These are phyloP conservation scores for Pseudopithomyces maydicus DNA, from an alignment of 2,329 filamentous ascomycete genomes.

Conservation along the genomic window DNA sequence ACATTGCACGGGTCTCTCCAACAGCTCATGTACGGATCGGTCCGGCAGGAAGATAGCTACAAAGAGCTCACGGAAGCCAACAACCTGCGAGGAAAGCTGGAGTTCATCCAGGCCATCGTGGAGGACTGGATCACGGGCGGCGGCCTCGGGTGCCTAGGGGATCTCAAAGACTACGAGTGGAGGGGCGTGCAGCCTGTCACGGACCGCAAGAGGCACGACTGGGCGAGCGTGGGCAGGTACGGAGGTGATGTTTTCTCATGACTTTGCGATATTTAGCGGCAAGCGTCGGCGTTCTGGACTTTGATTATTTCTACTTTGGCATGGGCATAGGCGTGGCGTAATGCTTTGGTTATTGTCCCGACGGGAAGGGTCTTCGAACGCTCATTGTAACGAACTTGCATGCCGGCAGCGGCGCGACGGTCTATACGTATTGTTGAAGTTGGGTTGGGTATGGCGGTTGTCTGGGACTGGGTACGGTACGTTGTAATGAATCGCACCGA, in stretches of 20 bases:
- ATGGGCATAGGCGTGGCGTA: slow-evolving; percentile 40
- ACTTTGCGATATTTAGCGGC: slow-evolving; percentile 12
- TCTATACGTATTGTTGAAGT: not conserved
- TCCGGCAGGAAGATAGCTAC: slow-evolving; percentile 54
- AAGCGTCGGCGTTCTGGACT: slow-evolving; percentile 38
- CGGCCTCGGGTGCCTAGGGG: slow-evolving; percentile 63
- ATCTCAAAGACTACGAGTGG: slow-evolving; percentile 49
- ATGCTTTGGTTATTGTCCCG: slow-evolving; percentile 16
- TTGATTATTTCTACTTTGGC: slow-evolving; percentile 29
- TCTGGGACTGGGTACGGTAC: too few relatives aligned
- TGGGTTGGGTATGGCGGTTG: not conserved
- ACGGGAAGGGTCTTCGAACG: slow-evolving; percentile 22
- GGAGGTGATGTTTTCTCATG: slow-evolving; percentile 50
- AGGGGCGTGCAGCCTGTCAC: slow-evolving; percentile 47
- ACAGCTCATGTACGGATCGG: slow-evolving; percentile 68
- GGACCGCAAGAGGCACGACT: slow-evolving; percentile 52
- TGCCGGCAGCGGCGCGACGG: slow-evolving; percentile 17
- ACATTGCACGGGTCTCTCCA: slow-evolving; percentile 74
- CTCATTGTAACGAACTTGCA: slow-evolving; percentile 30
- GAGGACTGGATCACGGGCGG: slow-evolving; percentile 73
- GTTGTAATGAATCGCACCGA: slow-evolving; percentile 1
- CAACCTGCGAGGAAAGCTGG: slow-evolving; percentile 73
- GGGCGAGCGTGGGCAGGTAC: slow-evolving; percentile 55
- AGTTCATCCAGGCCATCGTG: slow-evolving; percentile 71
- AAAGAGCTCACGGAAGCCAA: slow-evolving; percentile 69